Evolutionary conservation across 2,329 filamentous ascomycete genomes (phyloP), one percentile per base, ranked within the genome.

Genomic region (Colletotrichum ledebouriae): DNA sequence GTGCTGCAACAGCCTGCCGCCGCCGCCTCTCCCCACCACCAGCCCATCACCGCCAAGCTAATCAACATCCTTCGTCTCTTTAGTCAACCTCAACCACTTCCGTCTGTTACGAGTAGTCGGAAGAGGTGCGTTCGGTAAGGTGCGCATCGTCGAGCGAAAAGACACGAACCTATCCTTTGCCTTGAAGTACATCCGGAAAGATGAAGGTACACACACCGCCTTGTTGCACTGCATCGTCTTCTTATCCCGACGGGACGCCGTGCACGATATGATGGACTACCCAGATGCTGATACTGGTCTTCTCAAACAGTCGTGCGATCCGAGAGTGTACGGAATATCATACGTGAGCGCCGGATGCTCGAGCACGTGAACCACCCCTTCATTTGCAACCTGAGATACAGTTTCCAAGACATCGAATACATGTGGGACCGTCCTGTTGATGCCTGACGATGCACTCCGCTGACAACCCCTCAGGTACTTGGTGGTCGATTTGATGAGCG

Each of bases 321-420:
- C 71, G 96, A 98, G 81, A 98, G 95, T 78, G 96, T 98, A 70
- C 92, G 95, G 76, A 99, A 99, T 79, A 99, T 99, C 73, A 96
- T 99, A 77, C 91, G 96, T 74, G 96, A 99, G 84, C 89, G 96
- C 72, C 90, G 95, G 78, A 99, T 99, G 96, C 88, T 99, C 76
- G 94, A 99, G 82, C 94, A 98, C 79, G 87, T 99, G 75, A 98
- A 97, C 78, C 96, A 99, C 77, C 94, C 95, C 29, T 99, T 98
- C 79, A 92, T 99, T 73, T 98, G 95, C 84, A 99, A 99, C 80
- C 84, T 99, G 84, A 92, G 96, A 75, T 99, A 98, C 83, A 98
- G 94, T 82, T 99, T 99, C 78, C 96, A 99, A 82, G 96, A 99
- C 80, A 94, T 98, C 75, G 96, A 99, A 80, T 99, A 99, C 82